Conservation (phyloP, 495 filamentous ascomycete species). For the Trichocladium uniseriatum region DNA sequence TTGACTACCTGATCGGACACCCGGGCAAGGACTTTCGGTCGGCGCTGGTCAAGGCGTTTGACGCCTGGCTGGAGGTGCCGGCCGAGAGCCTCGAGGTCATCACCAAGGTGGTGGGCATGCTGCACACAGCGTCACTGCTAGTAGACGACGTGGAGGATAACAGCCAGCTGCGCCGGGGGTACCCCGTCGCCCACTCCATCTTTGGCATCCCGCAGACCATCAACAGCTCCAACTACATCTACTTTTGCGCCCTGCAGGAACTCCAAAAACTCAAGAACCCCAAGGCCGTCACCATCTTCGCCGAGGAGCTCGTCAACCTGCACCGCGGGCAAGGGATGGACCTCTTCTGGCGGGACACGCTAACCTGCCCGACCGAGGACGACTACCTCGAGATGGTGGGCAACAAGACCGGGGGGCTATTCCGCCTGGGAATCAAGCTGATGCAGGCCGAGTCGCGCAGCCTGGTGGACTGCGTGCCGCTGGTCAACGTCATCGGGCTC, state of each 20-base stretch:
- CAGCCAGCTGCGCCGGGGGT: conserved; percentile 72
- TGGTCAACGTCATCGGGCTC: conserved; percentile 84
- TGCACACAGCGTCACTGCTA: conserved; percentile 87
- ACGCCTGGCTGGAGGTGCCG: conserved; percentile 82
- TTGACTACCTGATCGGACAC: conserved; percentile 73
- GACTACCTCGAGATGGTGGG: conserved; percentile 98
- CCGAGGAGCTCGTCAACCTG: conserved; percentile 84
- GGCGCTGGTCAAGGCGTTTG: conserved; percentile 82
- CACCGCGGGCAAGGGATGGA: conserved; percentile 97
- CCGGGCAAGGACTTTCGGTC: conserved; percentile 89
- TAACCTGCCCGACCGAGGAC: conserved; percentile 88
- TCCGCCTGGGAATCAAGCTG: conserved; percentile 85
- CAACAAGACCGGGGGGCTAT: conserved; percentile 95
- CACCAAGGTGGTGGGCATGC: conserved; percentile 80
- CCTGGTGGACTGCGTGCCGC: conserved; percentile 62
- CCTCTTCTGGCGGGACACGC: conserved; percentile 89
- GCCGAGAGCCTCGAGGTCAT: conserved; percentile 67
- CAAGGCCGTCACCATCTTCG: conserved; percentile 63
- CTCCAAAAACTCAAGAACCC: conserved; percentile 67
- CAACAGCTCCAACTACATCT: conserved; percentile 94
- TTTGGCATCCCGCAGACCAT: conserved; percentile 95
- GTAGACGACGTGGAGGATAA: conserved; percentile 90
- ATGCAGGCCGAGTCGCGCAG: conserved; percentile 83
- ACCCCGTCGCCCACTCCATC: conserved; percentile 88
- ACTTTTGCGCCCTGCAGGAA: conserved; percentile 82